Evolutionary conservation across 2,329 filamentous ascomycete species (phyloP), one percentile per base, ranked within the genome.

Genomic region (Trichophyton verrucosum): DNA sequence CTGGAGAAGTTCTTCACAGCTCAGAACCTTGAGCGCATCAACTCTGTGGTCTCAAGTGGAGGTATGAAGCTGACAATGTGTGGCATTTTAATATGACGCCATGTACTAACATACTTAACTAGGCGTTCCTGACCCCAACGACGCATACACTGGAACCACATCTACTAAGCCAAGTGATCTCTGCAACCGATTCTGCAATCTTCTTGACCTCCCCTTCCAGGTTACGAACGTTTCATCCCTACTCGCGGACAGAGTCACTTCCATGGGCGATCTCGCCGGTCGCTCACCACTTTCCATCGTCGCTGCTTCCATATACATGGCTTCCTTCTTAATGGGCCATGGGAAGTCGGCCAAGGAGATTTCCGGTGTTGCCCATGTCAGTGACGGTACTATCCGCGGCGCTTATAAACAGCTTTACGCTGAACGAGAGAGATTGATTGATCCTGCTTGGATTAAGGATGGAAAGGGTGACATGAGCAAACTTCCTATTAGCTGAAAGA

Each of bases 261-360:
- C 83, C 57, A 85, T 89, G 63, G 87, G 89, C 62, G 86, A 90
- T 60, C 82, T 97, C 63, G 91, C 92, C 40, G 94, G 94, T 66
- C 89, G 94, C 62, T 97, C 92, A 61, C 94, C 94, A 20, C 80
- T 99, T 57, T 96, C 92, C 1, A 90, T 95, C 63, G 92, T 95
- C 5, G 92, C 91, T 17, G 91, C 94, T 36, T 95, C 91, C 73
- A 96, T 99, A 73, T 99, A 94, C 79, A 94, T 97, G 85, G 88
- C 92, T 3, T 91, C 89, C 33, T 85, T 92, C 69, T 81, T 97
- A 42, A 87, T 96, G 77, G 88, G 86, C 61, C 83, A 94, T 66
- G 80, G 84, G 20, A 88, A 88, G 68, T 80, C 83, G 5, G 87
- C 90, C n/a, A 91, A 91, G 73, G 88, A 95, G 63, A 96, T 99